Conservation (phyloP, 306 rosid genomes). For the Vigna trinervia region DNA sequence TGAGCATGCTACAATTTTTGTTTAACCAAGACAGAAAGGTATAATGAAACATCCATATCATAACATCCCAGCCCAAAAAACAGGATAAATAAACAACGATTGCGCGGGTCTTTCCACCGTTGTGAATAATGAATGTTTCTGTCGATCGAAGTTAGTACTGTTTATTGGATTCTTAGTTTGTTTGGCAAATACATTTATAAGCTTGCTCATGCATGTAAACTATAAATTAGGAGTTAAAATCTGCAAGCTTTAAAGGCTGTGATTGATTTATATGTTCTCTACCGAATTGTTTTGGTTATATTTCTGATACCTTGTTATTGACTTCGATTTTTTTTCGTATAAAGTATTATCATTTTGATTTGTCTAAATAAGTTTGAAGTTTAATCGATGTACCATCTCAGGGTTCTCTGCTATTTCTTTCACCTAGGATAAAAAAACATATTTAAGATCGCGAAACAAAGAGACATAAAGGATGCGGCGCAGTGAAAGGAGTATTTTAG, state of each 20-base stretch:
- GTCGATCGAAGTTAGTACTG: neutral
- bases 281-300: neutral
- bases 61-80: neutral
- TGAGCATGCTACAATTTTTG: neutral
- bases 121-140: neutral
- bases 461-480: constrained; percentile 11
- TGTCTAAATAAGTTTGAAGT: neutral
- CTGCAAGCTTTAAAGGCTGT: neutral
- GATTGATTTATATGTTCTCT: neutral
- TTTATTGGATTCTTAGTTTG: neutral
- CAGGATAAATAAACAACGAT: too few species aligned
- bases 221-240: neutral
- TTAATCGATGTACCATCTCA: neutral
- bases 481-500: neutral
- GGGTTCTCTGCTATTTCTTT: neutral
- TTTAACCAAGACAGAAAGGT: neutral
- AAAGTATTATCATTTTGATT: neutral
- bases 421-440: neutral
- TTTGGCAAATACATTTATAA: neutral
- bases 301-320: neutral
- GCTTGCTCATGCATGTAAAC: neutral
- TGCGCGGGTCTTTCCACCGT: neutral
- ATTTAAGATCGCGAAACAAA: neutral
- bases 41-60: too few species aligned
- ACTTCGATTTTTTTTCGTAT: neutral